Evolutionary conservation across 2,329 filamentous ascomycete genomes (phyloP).

Genomic region (Myotisia sp.): DNA sequence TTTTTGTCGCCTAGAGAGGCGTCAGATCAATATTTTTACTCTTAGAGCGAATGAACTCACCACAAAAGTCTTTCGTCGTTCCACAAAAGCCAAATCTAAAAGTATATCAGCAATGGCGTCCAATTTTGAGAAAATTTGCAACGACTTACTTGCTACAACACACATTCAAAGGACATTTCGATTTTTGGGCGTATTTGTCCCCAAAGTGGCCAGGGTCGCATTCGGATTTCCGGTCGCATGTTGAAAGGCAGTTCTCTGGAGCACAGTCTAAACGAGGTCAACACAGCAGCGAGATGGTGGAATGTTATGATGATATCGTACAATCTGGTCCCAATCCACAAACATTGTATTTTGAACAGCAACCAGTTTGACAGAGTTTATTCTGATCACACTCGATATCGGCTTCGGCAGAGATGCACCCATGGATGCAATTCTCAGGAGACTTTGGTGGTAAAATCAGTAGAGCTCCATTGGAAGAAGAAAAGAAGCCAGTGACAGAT

Average conservation of each 20-base stretch:
- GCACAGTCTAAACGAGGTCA: slow-evolving; percentile 4
- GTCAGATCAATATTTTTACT: too few relatives aligned
- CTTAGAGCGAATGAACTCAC: slow-evolving; percentile 1
- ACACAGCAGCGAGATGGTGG: not conserved
- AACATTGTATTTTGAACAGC: slow-evolving; percentile 6
- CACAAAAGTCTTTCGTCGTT: slow-evolving; percentile 10
- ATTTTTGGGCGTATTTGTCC: slow-evolving; percentile 8
- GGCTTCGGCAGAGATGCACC: not conserved
- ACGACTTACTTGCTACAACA: slow-evolving; percentile 17
- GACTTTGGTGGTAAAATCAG: not conserved
- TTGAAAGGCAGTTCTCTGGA: slow-evolving; percentile 11
- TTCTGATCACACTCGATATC: slow-evolving; percentile 6
- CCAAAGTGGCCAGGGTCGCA: slow-evolving; percentile 17
- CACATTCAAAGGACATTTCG: slow-evolving; percentile 20
- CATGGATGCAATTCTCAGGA: not conserved
- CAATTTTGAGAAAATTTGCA: not conserved
- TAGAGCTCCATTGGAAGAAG: not conserved
- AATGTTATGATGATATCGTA: not conserved
- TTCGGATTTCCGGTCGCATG: slow-evolving; percentile 15
- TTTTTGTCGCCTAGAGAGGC: slow-evolving; percentile 1
- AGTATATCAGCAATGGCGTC: not conserved
- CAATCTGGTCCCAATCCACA: slow-evolving; percentile 14
- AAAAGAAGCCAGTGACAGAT: not conserved
- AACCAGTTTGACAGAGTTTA: slow-evolving; percentile 3
- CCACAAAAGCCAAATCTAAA: slow-evolving; percentile 9